phyloP scores from a whole-genome alignment of 2,329 filamentous ascomycete genomes.

The Neofusicoccum parvum region DNA sequence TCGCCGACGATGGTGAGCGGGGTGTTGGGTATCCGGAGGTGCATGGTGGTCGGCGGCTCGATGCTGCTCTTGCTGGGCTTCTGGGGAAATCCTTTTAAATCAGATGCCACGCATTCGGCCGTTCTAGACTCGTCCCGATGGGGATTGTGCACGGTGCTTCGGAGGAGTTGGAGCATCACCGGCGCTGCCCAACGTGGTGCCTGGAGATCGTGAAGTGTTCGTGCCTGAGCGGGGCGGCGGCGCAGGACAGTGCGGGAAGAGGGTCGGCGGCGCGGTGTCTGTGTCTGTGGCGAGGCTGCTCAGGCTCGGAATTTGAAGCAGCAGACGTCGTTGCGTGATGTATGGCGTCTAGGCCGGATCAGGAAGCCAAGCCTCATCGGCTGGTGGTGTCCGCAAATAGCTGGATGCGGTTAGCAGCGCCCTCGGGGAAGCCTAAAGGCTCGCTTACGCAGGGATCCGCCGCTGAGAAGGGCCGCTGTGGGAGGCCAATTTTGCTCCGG shows the following conservation, averaged over 20 bases:
- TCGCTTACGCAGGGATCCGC: constrained; percentile 3
- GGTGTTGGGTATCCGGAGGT: constrained; percentile 1
- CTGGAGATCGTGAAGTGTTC: not conserved
- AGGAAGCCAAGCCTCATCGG: constrained; percentile 5
- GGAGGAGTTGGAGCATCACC: not conserved
- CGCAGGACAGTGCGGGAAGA: not conserved
- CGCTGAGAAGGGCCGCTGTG: not conserved
- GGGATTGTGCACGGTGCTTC: constrained; percentile 12
- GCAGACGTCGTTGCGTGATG: constrained; percentile 3
- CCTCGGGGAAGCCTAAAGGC: not conserved
- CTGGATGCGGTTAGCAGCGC: not conserved
- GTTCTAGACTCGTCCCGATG: constrained; percentile 1
- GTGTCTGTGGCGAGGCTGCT: not conserved
- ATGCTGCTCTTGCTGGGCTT: no score
- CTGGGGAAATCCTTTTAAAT: constrained; percentile 6
- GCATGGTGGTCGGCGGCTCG: not conserved
- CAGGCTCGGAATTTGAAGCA: not conserved
- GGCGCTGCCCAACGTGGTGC: not conserved
- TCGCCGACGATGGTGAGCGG: constrained; percentile 8
- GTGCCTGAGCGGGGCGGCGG: not conserved
- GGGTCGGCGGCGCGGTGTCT: not conserved
- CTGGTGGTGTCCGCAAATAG: not conserved
- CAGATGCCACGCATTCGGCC: not conserved
- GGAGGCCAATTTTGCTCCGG: not conserved
- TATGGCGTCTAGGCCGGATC: not conserved